Percentiles rank a stretch among this genome's conserved stretches.
These are phyloP conservation scores for Patellaria atrata DNA, from an alignment of 495 filamentous ascomycete genomes.

Conservation along the genomic window DNA sequence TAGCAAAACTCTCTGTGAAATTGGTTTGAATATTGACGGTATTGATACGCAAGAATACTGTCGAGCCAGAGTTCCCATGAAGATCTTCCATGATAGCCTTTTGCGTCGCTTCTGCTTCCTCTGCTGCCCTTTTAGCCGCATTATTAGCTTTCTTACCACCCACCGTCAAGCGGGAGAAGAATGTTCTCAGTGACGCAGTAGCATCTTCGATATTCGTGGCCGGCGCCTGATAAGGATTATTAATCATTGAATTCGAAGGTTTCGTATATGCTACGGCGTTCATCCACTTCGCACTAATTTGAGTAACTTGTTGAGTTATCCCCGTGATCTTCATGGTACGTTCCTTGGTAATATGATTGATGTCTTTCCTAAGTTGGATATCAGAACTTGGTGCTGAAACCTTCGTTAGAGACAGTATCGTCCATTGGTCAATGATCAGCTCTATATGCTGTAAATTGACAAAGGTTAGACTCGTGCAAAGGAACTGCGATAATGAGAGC, in stretches of 20 bases:
- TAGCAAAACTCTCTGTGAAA: conserved; percentile 48
- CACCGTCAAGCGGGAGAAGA: conserved; percentile 63
- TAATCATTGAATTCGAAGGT: not conserved
- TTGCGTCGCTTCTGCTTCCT: conserved; percentile 26
- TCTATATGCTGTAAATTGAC: conserved; percentile 79
- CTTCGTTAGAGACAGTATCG: conserved; percentile 61
- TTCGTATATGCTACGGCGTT: conserved; percentile 49
- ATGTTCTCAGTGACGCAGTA: conserved; percentile 51
- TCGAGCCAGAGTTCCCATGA: conserved; percentile 47
- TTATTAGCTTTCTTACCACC: conserved; percentile 28
- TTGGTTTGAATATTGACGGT: conserved; percentile 67
- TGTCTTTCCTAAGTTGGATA: conserved; percentile 60
- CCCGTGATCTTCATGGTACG: conserved; percentile 66
- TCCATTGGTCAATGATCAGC: conserved; percentile 78
- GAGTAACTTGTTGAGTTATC: conserved; percentile 65
- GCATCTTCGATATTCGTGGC: conserved; percentile 18
- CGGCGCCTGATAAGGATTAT: conserved; percentile 5
- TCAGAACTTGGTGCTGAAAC: conserved; percentile 61
- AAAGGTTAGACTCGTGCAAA: conserved; percentile 92
- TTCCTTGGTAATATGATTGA: conserved; percentile 68
- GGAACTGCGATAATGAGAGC: conserved; percentile 73
- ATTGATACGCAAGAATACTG: conserved; percentile 76
- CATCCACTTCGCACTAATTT: conserved; percentile 88
- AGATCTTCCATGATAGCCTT: conserved; percentile 47
- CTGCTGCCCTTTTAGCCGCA: conserved; percentile 9